Evolutionary conservation across 768 basidiomycete genomes (phyloP).

Genomic region (Xerocomus spinulosus): DNA sequence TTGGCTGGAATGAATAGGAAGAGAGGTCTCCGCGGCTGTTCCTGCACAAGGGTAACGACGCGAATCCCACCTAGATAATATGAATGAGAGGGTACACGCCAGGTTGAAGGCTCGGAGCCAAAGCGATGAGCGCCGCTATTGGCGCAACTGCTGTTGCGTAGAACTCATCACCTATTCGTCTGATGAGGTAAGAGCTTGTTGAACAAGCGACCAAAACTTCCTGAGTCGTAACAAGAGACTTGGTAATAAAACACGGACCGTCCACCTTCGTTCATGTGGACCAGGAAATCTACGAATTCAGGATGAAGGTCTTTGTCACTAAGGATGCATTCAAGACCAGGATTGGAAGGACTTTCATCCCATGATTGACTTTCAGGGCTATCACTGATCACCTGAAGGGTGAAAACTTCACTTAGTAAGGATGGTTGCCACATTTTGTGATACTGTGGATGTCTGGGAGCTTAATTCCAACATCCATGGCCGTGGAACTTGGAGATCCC

Average conservation of each 20-base stretch:
- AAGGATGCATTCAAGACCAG: slow-evolving; percentile 31
- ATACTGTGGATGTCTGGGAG: too few relatives aligned
- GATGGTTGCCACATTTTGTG: too few relatives aligned
- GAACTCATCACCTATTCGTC: not conserved
- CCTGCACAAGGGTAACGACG: slow-evolving; percentile 33
- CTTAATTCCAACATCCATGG: too few relatives aligned
- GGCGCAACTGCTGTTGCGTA: slow-evolving; percentile 8
- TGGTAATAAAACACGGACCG: slow-evolving; percentile 16
- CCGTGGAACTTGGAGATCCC: too few relatives aligned
- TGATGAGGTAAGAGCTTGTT: not conserved
- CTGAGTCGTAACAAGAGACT: slow-evolving; percentile 32
- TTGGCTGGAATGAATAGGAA: slow-evolving; percentile 14
- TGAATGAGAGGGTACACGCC: slow-evolving; percentile 1
- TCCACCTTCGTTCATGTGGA: slow-evolving; percentile 29
- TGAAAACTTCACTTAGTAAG: too few relatives aligned
- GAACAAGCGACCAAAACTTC: slow-evolving; percentile 24
- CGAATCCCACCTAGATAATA: slow-evolving; percentile 45
- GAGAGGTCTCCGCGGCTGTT: slow-evolving; percentile 15
- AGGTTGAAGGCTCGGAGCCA: too few relatives aligned
- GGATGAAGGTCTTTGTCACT: slow-evolving; percentile 25
- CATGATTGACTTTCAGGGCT: too few relatives aligned
- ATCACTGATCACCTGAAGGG: too few relatives aligned
- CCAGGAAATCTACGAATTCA: slow-evolving; percentile 38
- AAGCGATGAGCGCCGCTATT: slow-evolving; percentile 35
- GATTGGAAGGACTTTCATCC: slow-evolving; percentile 42